Evolutionary conservation across 192 early-diverging fungal species (phyloP), one percentile per base, ranked within the genome.

Genomic region (Spinellus fusiger): DNA sequence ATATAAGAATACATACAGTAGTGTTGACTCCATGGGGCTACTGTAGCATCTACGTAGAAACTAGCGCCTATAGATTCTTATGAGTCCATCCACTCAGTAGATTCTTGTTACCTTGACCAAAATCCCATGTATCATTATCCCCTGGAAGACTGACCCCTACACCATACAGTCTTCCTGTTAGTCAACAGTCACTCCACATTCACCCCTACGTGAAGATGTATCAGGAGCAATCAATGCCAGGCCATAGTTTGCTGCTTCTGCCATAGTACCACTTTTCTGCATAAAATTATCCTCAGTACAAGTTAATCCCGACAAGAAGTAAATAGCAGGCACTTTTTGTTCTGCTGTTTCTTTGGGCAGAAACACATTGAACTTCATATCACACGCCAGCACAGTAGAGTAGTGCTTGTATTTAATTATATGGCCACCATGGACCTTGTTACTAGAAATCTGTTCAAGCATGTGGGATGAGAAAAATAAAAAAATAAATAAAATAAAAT

Each of bases 241-340:
- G n/a, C 82, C 83, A 34, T 83, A 77, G 50, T 88, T 68, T 5
- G 87, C 77, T 33, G 91, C 82, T 18, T 79, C 64, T 22, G 64
- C 60, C 23, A 89, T 60, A 25, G 90, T 89, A 5, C 91, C 89
- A 59, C 83, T 82, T 72, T 96, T 96, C 64, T 84, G 84, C 53
- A 90, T 69, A 77, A 94, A 93, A 78, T 96, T 96, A 75, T 96
- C 94, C 50, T 91, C 86, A 46, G 75, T 88, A 65, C 87, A 86
- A 0, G 89, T 89, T 50, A 95, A 77, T n/a, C 93, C 93, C 15
- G 89, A 84, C 2, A 95, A 76, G 58, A 81, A 95, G 70, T 86
- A 87, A 5, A 95, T 56, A 22, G 72, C 78, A 26, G 83, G 83
- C 4, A 74, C 54, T 9, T 50, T 58, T 16, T 32, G 27, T 60